A percentile compares a stretch with the other conserved stretches of the same genome.
Conservation (phyloP, 1,139 yeast species). For the Taphrina wiesneri region DNA sequence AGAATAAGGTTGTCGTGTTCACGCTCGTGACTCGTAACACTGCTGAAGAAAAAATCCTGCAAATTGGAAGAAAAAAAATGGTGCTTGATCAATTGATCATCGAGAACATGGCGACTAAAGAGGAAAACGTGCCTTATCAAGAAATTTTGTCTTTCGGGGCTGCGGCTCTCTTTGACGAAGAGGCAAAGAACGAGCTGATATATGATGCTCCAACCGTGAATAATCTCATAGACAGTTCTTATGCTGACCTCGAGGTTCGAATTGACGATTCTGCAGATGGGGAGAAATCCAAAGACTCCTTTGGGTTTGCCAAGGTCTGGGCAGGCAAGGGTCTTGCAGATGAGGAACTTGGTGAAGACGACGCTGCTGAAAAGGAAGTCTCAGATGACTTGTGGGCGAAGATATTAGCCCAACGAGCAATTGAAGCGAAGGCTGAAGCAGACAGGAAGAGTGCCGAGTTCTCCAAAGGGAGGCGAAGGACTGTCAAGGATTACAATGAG, state of each 20-base stretch:
- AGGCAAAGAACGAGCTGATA: constrained; percentile 35
- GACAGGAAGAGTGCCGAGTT: constrained; percentile 30
- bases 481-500: constrained; percentile 31
- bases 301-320: constrained; percentile 40
- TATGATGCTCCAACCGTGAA: constrained; percentile 39
- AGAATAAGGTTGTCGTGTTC: constrained; percentile 78
- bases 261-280: constrained; percentile 75
- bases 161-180: constrained; percentile 38
- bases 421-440: constrained; percentile 31
- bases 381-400: constrained; percentile 38
- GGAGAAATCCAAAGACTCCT: constrained; percentile 50
- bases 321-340: constrained; percentile 35
- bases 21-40: constrained; percentile 79
- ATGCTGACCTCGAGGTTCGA: constrained; percentile 77
- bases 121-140: constrained; percentile 37
- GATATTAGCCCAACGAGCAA: constrained; percentile 37
- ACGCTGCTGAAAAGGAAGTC: constrained; percentile 33
- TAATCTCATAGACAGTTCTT: constrained; percentile 37
- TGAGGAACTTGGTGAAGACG: constrained; percentile 29
- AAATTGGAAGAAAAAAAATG: constrained; percentile 76
- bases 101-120: constrained; percentile 39
- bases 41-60: constrained; percentile 74
- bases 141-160: constrained; percentile 39
- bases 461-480: constrained; percentile 26
- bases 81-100: constrained; percentile 87